phyloP scores from a whole-genome alignment of 306 rosid genomes.

The Medicago truncatula region MtrunA17r5.0-ANR NC_053044.1:35875501-35876000 shows the following conservation, averaged over 20 bases:
- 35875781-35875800: constrained; percentile 89
- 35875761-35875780: constrained; percentile 95
- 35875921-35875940: constrained; percentile 1
- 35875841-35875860: constrained; percentile 90
- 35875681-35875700: constrained; percentile 24
- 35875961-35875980: constrained; percentile 7
- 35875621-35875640: constrained; percentile 15
- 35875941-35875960: constrained; percentile 6
- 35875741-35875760: constrained; percentile 91
- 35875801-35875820: constrained; percentile 89
- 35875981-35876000: neutral
- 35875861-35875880: constrained; percentile 94
- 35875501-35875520: constrained; percentile 26
- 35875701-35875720: constrained; percentile 31
- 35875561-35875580: constrained; percentile 7
- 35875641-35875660: constrained; percentile 24
- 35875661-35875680: constrained; percentile 11
- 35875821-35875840: constrained; percentile 76
- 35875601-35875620: constrained; percentile 24
- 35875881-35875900: constrained; percentile 37
- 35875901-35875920: constrained; percentile 35
- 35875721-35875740: constrained; percentile 94
- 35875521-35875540: constrained; percentile 12
- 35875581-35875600: neutral
- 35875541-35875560: constrained; percentile 33